These are phyloP conservation scores for Suillus ampliporus DNA, from an alignment of 768 basidiomycete species.

Conservation along the genomic window DNA sequence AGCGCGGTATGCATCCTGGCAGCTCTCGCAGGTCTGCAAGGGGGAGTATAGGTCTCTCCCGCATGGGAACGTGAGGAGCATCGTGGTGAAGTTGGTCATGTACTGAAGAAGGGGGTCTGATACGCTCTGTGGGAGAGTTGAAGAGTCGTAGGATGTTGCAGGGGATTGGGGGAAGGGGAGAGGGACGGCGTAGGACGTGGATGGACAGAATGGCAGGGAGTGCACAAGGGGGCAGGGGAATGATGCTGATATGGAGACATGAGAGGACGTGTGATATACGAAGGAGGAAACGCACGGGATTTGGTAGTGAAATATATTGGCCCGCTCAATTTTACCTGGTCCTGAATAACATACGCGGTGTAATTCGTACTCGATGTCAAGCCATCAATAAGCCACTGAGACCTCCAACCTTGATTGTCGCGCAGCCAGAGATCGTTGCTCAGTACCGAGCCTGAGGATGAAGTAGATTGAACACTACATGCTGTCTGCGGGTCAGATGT, in stretches of 20 bases:
- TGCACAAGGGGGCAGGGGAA: slow-evolving; percentile 75
- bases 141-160: slow-evolving; percentile 50
- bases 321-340: slow-evolving; percentile 60
- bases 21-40: slow-evolving; percentile 76
- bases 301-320: slow-evolving; percentile 81
- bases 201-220: slow-evolving; percentile 77
- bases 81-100: slow-evolving; percentile 75
- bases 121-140: slow-evolving; percentile 56
- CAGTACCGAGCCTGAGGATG: slow-evolving; percentile 43
- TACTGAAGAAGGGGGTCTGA: slow-evolving; percentile 57
- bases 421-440: slow-evolving; percentile 62
- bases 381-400: slow-evolving; percentile 67
- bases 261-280: not conserved
- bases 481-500: slow-evolving; percentile 57
- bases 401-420: slow-evolving; percentile 63
- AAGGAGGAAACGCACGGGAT: slow-evolving; percentile 36
- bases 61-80: slow-evolving; percentile 76
- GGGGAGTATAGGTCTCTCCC: slow-evolving; percentile 83
- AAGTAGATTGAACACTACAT: slow-evolving; percentile 56
- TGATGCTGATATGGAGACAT: slow-evolving; percentile 46
- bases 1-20: slow-evolving; percentile 69
- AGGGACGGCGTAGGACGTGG: slow-evolving; percentile 71
- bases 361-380: slow-evolving; percentile 76
- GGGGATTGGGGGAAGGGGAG: slow-evolving; percentile 55
- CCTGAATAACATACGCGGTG: slow-evolving; percentile 69